phyloP scores from a whole-genome alignment of 1,284 basidiomycete species.

The Malassezia arunalokei region DNA sequence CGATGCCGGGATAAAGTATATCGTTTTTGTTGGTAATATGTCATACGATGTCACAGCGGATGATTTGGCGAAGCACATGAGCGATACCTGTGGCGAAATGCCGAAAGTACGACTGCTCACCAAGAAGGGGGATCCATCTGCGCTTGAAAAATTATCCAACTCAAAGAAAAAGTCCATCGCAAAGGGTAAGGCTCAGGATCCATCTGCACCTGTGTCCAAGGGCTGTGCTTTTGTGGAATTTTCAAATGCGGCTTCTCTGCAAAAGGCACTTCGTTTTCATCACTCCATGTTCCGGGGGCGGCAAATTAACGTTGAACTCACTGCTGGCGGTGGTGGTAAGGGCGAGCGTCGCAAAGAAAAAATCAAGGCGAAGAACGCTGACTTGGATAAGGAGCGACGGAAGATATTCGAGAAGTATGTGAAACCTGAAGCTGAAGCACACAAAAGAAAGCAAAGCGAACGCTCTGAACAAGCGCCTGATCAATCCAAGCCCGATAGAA shows the following conservation, averaged over 20 bases:
- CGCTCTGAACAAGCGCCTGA: background rate
- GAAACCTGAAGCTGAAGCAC: constrained; percentile 27
- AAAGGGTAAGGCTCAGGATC: constrained; percentile 41
- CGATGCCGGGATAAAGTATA: constrained; percentile 19
- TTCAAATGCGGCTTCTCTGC: constrained; percentile 21
- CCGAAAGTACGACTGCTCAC: constrained; percentile 40
- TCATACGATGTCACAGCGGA: constrained; percentile 33
- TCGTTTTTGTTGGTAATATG: constrained; percentile 45
- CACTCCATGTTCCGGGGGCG: constrained; percentile 39
- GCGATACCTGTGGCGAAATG: constrained; percentile 32
- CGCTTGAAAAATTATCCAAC: constrained; percentile 23
- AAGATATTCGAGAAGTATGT: constrained; percentile 41
- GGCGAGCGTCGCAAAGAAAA: constrained; percentile 28
- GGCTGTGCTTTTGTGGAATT: constrained; percentile 45
- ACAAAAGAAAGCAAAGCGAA: constrained; percentile 19
- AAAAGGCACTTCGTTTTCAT: constrained; percentile 42
- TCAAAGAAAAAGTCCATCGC: constrained; percentile 43
- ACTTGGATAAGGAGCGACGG: constrained; percentile 33
- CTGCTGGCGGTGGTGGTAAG: constrained; percentile 44
- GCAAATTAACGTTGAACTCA: constrained; percentile 44
- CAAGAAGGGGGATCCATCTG: constrained; percentile 27
- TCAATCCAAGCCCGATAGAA: background rate
- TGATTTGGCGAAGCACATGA: constrained; percentile 35
- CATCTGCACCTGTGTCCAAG: constrained; percentile 25
- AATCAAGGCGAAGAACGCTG: constrained; percentile 39